Evolutionary conservation across 495 filamentous ascomycete species (phyloP), one percentile per base, ranked within the genome.

Genomic region (Aspergillus avenaceus): DNA sequence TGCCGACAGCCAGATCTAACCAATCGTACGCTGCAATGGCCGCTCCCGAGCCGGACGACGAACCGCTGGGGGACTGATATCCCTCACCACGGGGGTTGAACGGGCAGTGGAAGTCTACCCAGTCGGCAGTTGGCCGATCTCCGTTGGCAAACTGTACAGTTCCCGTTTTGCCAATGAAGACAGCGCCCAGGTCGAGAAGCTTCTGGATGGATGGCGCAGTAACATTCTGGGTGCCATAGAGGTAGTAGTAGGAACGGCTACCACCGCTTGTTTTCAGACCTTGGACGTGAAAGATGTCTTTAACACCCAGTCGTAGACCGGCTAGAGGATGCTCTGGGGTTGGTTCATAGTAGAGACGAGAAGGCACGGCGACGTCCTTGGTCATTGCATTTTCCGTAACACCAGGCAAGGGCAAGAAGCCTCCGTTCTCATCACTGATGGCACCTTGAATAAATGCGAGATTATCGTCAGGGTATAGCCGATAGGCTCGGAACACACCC

Each of bases 151-250:
- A 72, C 49, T 80, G 74, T 8, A 61, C 65, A 0, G 72, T 74
- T 22, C 72, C 73, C 28, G 67, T 71, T 47, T 78, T 78, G 2
- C 76, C 76, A 0, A 80, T 66, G 25, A 78, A 46, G 6, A 77
- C 55, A n/a, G 69, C 75, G 13, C 76, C 75, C 2, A 61, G 55
- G 46, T 73, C 60, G 12, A 77, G 50, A 1, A 80, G 64, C 8
- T 55, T 50, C 42, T 73, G 64, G 5, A 77, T 56, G 14, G 60
- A 61, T 11, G 62, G 36, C 9, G 61, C 68, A 2, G 64, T 75
- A 24, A 53, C 41, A 2, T 61, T 67, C 3, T 54, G 47, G 2
- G 60, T 47, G 6, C 62, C 49, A 29, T 78, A 72, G 1, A 75
- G 47, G 12, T 64, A 52, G 22, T 66, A 65, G 32, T 58, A 77